Evolutionary conservation across 1,284 basidiomycete genomes (phyloP), one percentile per base, ranked within the genome.

Genomic region (Quambalaria eucalypti): DNA sequence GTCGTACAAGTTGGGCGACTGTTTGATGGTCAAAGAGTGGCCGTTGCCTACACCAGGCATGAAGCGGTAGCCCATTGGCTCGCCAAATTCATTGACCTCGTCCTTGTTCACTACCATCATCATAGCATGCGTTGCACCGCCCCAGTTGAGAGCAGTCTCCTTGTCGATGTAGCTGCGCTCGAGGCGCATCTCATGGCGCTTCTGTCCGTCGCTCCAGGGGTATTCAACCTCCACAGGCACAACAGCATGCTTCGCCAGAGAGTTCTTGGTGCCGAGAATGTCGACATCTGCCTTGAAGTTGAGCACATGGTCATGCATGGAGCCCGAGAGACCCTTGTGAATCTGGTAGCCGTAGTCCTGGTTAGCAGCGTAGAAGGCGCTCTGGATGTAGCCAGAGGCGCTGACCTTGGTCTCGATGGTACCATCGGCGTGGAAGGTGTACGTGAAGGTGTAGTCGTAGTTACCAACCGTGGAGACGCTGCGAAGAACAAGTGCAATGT

Each of bases 231-330:
- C 56, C n/a, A 49, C 50, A 1, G 72, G 55, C 19, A 64, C 64
- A 47, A 76, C 48, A 4, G 52, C 54, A 57, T 77, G 74, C 55
- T 78, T 78, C 49, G 83, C 77, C 16, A 85, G 71, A n/a, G 83
- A 82, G 76, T 86, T 86, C 14, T 78, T 70, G 14, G 71, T 73
- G 2, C 84, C 84, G 4, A 76, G 81, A 50, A 86, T 78, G 61
- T 85, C 83, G 46, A 85, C 79, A 61, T 85, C 83, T 54, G 81
- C 78, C 75, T 78, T 74, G 59, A 53, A 85, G 71, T 83, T 84
- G 68, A 85, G 82, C 38, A 85, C 81, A 64, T 85, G 84, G 66
- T 85, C 83, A 60, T 85, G 84, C n/a, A 85, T 69, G 30, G 80
- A 83, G 12, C 84, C 84, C 82, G 84, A 82, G 82, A 56, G 59